Evolutionary conservation across 192 early-diverging fungal genomes (phyloP).

Genomic region (Coemansia sp.): DNA sequence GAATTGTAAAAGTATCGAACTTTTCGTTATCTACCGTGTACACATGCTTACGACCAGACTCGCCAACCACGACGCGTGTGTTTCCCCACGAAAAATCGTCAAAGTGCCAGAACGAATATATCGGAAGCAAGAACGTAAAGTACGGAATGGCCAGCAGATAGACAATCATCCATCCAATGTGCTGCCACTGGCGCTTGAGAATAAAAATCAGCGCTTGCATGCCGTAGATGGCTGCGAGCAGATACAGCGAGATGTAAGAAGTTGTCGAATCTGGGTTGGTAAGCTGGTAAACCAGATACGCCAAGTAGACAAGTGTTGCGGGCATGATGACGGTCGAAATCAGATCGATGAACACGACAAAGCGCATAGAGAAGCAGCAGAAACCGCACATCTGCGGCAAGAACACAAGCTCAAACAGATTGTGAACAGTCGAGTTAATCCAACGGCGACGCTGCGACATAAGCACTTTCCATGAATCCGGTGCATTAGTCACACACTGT

Average conservation of each 20-base stretch:
- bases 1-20: constrained; percentile 75
- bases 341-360: constrained; percentile 93
- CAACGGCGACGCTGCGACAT: constrained; percentile 97
- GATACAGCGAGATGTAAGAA: constrained; percentile 80
- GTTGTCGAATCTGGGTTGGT: constrained; percentile 57
- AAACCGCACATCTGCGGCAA: constrained; percentile 95
- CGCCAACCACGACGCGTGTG: constrained; percentile 87
- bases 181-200: constrained; percentile 85
- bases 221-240: constrained; percentile 86
- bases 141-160: constrained; percentile 88
- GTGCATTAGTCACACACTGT: constrained; percentile 86
- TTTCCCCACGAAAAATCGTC: constrained; percentile 99
- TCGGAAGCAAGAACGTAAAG: constrained; percentile 73
- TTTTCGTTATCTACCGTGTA: constrained; percentile 66
- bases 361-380: constrained; percentile 96
- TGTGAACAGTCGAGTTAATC: constrained; percentile 99
- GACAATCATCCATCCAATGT: constrained; percentile 97
- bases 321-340: constrained; percentile 92
- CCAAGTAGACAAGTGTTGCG: constrained; percentile 85
- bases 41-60: constrained; percentile 69
- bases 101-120: constrained; percentile 99
- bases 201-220: constrained; percentile 86
- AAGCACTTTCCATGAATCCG: constrained; percentile 90
- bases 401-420: constrained; percentile 88
- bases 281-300: constrained; percentile 73